Conservation (phyloP, 176 grass and related monocot species). For the Raddia guianensis region DNA sequence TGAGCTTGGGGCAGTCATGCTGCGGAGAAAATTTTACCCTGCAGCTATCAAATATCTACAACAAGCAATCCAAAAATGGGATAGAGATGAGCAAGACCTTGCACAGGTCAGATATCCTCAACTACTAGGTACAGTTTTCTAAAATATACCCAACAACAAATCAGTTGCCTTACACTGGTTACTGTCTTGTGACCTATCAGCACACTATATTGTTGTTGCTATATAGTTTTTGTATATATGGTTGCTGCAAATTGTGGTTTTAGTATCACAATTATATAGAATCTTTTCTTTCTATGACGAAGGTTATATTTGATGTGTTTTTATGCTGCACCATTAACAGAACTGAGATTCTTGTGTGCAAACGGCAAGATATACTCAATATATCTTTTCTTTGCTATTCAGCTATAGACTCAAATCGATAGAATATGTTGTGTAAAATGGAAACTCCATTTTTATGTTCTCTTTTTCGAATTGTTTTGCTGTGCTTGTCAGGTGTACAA, state of each 20-base stretch:
- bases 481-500: slow-evolving; percentile 72
- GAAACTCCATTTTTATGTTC: not conserved
- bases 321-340: not conserved
- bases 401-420: not conserved
- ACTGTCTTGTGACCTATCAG: not conserved
- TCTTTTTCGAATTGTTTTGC: not conserved
- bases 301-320: not conserved
- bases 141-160: not conserved
- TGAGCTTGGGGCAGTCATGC: slow-evolving; percentile 98
- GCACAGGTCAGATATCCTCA: slow-evolving; percentile 68
- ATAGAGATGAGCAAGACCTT: slow-evolving; percentile 89
- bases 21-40: slow-evolving; percentile 94
- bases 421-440: not conserved
- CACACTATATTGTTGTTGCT: not conserved
- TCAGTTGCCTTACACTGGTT: not conserved
- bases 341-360: not conserved
- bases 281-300: not conserved
- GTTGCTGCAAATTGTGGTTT: not conserved
- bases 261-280: not conserved
- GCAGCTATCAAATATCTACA: slow-evolving; percentile 90
- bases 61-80: slow-evolving; percentile 97
- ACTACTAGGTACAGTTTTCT: not conserved
- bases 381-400: not conserved
- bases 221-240: too few relatives aligned
- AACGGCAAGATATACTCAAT: not conserved